Evolutionary conservation across 2,329 filamentous ascomycete species (phyloP), one percentile per base, ranked within the genome.

Genomic region (Phaeosphaeriaceae sp.): DNA sequence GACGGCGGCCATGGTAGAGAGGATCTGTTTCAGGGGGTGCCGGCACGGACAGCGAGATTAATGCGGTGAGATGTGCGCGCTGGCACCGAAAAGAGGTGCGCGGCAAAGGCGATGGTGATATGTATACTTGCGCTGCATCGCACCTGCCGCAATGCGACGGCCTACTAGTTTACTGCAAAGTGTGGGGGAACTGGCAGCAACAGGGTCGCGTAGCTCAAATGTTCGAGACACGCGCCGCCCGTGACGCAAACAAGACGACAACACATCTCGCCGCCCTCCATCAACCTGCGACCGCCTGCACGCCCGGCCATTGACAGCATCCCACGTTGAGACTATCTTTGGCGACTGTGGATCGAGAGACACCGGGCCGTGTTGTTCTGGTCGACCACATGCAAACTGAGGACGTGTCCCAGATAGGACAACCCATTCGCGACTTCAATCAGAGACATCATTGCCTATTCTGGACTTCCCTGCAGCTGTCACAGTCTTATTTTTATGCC

Each of bases 1-100:
- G 31, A 36, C 31, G 55, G 53, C 55, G 36, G 55, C 57, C 51
- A 53, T 53, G 33, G 17, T 48, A 21, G 48, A 41, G 4, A 44
- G 41, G 41, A 44, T 44, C 45, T 48, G 21, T 21, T 20, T 49
- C 47, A 49, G 47, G 47, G 47, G 47, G 13, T 11, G 24, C 24
- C 47, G 31, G 47, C 45, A 22, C 44, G 5, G 25, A 11, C 25
- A 31, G 25, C 25, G 25, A 31, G 31, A 36, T 36, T 13, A 36
- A 36, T 36, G 31, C 31, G 31, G 31, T 36, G 31, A 36, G 31
- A 36, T 7, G 31, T 36, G 31, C 31, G 31, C 31, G 31, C 42
- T 45, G 42, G 42, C 42, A 21, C 10, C 19, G 11, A 7, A 36
- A 36, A 11, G 13, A 15, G 11, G 13, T 36, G 31, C 31, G 31